A percentile compares a stretch with the other conserved stretches of the same genome.
Conservation (phyloP, 129 eudicot species). For the Ambrosia trifida region DNA sequence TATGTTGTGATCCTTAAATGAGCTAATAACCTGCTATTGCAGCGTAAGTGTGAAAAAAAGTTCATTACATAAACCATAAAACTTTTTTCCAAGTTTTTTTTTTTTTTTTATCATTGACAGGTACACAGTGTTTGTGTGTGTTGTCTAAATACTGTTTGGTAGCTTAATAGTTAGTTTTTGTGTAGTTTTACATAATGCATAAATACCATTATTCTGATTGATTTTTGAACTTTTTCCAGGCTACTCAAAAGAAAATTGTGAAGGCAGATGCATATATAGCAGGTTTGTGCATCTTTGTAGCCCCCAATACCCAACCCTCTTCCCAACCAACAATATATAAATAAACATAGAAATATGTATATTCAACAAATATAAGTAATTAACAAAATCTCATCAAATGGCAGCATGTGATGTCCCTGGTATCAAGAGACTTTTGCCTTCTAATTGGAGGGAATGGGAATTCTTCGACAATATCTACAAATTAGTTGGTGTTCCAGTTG, state of each 20-base stretch:
- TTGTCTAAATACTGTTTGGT: not conserved
- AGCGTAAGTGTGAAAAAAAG: conserved; percentile 6
- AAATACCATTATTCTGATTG: conserved; percentile 1
- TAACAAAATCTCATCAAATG: conserved; percentile 12
- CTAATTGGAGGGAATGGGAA: conserved; percentile 80
- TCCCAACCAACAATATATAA: too few species aligned
- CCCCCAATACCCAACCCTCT: too few species aligned
- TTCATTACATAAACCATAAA: conserved; percentile 15
- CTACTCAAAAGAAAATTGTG: conserved; percentile 88
- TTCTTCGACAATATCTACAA: conserved; percentile 88
- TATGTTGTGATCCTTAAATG: not conserved
- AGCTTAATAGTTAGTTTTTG: not conserved
- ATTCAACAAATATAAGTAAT: not conserved
- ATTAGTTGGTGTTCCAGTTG: conserved; percentile 95
- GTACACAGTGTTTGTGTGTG: too few species aligned
- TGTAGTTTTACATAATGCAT: not conserved
- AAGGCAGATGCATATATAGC: conserved; percentile 98
- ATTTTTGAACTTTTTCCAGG: conserved; percentile 50
- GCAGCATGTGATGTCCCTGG: conserved; percentile 99
- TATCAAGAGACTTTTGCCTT: conserved; percentile 81
- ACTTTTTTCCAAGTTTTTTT: not conserved
- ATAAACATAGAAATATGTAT: too few species aligned
- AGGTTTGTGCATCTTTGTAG: conserved; percentile 67
- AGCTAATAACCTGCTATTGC: conserved; percentile 11
- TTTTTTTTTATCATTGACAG: too few species aligned